Base-by-base conservation (phyloP, 495 filamentous ascomycete species). In the Monascus purpureus region DNA sequence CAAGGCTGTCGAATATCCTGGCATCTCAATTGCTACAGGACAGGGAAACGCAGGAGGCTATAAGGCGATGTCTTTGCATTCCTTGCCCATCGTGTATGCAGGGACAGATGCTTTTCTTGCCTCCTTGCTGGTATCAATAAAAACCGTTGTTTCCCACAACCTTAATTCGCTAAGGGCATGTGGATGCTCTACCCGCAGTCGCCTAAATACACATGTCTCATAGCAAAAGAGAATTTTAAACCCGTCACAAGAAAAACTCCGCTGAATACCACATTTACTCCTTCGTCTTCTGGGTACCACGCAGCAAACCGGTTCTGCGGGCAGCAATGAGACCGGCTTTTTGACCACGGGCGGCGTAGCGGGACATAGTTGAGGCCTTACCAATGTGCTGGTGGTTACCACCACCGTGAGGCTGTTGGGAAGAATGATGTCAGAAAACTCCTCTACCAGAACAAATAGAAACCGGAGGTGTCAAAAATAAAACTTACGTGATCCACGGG, bases 351-450 rank as follows among this genome's bases (percentile, higher is more conserved):
- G 78, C 80, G 41, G 90, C 90, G 69, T 87, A 93, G 60, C 90
- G 80, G 44, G 84, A 93, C 68, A 99, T 99, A 46, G 90, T 99
- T 24, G 92, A 96, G 40, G 90, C 92, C 72, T 96, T 96, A 80
- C 90, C 90, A 55, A 99, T 99, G 71, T 99, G 90, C 74, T 99
- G 90, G 70, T 99, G 90, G 73, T 99, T 99, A 93, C 90, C 90
- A 88, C 82, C 81, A 81, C 90, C 90, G 82, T 97, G 90, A 70
- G 90, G 90, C 73, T 77, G 39, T 52, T 56, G 29, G 46, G 35
- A 43, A 25, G 33, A 39, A 33, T 36, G 12, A 20, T 35, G 46
- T 70, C 40, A 67, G 53, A 40, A 28, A 38, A n/a, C n/a, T n/a
- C 34, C 23, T 13, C 5, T 8, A 13, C 32, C 8, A 26, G 0